phyloP scores from a whole-genome alignment of 2,329 filamentous ascomycete species.

The Trichoderma endophyticum region DNA sequence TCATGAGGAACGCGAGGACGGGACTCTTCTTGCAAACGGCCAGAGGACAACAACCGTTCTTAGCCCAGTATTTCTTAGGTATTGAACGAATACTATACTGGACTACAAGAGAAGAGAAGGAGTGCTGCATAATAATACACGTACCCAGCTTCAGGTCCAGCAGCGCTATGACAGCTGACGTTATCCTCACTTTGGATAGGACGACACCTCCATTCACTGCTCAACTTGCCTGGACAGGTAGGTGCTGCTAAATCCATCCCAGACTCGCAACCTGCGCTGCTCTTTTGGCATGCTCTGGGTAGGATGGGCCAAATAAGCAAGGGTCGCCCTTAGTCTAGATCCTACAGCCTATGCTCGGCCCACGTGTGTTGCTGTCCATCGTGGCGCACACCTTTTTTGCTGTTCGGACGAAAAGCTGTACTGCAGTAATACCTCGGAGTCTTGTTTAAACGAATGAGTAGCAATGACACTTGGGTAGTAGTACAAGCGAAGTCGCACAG shows the following conservation, averaged over 20 bases:
- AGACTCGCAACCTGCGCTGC: neutral
- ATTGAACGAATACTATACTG: neutral
- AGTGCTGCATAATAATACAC: neutral
- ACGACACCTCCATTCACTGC: neutral
- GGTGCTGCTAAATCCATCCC: neutral
- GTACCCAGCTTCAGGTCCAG: neutral
- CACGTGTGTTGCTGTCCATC: neutral
- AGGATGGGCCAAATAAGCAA: neutral
- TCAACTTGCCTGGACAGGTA: neutral
- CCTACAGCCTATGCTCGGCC: constrained; percentile 9
- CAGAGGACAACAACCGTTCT: accelerated
- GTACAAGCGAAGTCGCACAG: neutral
- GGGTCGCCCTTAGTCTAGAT: neutral
- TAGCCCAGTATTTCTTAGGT: neutral
- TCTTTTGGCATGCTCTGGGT: neutral
- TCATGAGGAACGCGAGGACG: neutral
- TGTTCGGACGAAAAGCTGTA: neutral
- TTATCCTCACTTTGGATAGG: neutral
- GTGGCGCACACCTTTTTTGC: neutral
- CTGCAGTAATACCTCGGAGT: neutral
- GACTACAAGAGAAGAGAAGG: neutral
- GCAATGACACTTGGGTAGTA: neutral
- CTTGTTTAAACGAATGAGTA: neutral
- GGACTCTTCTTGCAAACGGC: neutral
- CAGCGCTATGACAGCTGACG: neutral